These are phyloP conservation scores for Aquilaria sinensis DNA, from an alignment of 345 rosid genomes.

Conservation along the genomic window DNA sequence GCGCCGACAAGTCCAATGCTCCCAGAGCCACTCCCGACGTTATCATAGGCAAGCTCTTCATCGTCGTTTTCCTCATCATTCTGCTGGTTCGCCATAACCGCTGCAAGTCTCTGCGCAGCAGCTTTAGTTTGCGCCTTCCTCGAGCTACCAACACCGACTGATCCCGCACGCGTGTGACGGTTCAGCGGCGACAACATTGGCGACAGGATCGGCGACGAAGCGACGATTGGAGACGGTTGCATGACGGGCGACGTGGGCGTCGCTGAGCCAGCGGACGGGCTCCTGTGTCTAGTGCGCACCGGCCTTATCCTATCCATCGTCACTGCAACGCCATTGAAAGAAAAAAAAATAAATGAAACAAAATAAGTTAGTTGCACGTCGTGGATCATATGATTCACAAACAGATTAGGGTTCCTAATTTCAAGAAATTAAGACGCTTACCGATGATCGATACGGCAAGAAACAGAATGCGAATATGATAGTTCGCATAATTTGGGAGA, in stretches of 20 bases:
- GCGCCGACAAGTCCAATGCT: constrained; percentile 52
- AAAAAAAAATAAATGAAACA: neutral
- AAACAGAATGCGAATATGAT: neutral
- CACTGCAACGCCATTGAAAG: neutral
- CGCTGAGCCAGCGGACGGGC: constrained; percentile 27
- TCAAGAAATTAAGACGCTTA: neutral
- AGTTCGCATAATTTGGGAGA: neutral
- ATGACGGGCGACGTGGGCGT: too few relatives aligned
- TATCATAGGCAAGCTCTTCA: constrained; percentile 39
- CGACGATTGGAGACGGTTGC: constrained; percentile 17
- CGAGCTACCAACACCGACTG: constrained; percentile 30
- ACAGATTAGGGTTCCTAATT: neutral
- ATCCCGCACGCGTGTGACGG: constrained; percentile 65
- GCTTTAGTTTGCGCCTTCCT: constrained; percentile 89
- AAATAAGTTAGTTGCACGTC: neutral
- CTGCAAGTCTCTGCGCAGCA: constrained; percentile 81
- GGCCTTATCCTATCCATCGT: constrained; percentile 56
- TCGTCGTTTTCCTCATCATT: constrained; percentile 45
- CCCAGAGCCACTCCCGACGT: constrained; percentile 26
- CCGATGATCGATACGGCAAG: constrained; percentile 1
- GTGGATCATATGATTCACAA: neutral
- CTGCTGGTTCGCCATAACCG: constrained; percentile 58
- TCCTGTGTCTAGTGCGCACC: constrained; percentile 34
- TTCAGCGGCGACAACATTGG: constrained; percentile 37
- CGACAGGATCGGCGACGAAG: constrained; percentile 26